These are phyloP conservation scores for Aleurites moluccanus DNA, from an alignment of 441 rosid species.

Conservation along the genomic window DNA sequence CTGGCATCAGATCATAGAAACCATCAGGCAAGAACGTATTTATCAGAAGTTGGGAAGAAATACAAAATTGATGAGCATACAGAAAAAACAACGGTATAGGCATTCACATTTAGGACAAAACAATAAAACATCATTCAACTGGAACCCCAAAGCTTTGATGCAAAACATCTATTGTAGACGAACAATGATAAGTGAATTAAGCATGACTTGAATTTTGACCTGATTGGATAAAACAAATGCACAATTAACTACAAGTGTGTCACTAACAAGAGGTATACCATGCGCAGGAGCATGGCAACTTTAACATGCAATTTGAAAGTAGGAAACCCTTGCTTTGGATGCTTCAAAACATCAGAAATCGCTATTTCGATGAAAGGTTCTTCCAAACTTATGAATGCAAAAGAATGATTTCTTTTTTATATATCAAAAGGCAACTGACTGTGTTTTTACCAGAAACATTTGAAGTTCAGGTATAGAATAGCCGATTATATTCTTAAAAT, in stretches of 20 bases:
- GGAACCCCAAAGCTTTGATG: not conserved
- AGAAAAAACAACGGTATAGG: not conserved
- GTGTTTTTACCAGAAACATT: not conserved
- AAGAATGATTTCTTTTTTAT: too few relatives aligned
- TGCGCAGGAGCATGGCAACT: not conserved
- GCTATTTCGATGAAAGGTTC: not conserved
- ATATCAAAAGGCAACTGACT: not conserved
- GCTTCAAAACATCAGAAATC: not conserved
- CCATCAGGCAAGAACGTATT: conserved; percentile 13
- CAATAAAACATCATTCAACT: not conserved
- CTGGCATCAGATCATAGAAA: conserved; percentile 14
- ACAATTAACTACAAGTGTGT: not conserved
- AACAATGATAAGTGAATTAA: not conserved
- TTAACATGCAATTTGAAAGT: not conserved
- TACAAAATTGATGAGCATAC: not conserved
- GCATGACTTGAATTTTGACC: not conserved
- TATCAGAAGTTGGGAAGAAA: not conserved
- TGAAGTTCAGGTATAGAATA: not conserved
- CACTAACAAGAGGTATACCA: not conserved
- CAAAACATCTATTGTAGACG: not conserved
- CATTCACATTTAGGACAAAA: not conserved
- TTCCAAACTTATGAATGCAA: too few relatives aligned
- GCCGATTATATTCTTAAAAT: not conserved
- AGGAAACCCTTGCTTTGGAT: not conserved
- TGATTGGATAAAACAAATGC: not conserved